Conservation (phyloP, 2,329 filamentous ascomycete species). For the Diaporthe sp. region DNA sequence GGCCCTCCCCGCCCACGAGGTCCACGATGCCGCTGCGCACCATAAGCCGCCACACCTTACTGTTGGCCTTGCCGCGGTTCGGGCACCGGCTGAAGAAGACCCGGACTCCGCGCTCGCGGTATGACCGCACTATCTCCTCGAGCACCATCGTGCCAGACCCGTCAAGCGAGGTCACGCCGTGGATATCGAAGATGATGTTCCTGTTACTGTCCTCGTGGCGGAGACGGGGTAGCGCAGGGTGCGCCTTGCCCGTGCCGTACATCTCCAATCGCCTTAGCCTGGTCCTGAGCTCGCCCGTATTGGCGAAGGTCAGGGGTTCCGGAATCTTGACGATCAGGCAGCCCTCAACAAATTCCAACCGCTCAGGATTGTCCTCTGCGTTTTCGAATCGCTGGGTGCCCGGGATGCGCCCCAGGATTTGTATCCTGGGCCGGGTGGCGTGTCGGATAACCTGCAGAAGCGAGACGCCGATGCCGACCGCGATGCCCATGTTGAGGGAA, state of each 20-base stretch:
- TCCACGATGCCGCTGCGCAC: constrained; percentile 87
- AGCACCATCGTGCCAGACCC: constrained; percentile 94
- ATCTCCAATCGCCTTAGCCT: constrained; percentile 86
- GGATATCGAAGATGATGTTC: constrained; percentile 97
- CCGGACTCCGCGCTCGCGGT: constrained; percentile 81
- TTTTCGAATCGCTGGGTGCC: constrained; percentile 90
- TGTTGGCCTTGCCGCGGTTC: constrained; percentile 52
- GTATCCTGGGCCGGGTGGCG: constrained; percentile 91
- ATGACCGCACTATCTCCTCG: constrained; percentile 86
- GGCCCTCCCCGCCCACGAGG: constrained; percentile 79
- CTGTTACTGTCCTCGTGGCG: constrained; percentile 84
- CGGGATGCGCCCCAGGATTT: constrained; percentile 92
- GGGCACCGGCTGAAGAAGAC: constrained; percentile 80
- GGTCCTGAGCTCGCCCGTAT: constrained; percentile 92
- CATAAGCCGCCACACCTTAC: constrained; percentile 80
- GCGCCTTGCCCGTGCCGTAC: constrained; percentile 87
- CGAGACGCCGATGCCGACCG: constrained; percentile 91
- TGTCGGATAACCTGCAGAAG: constrained; percentile 91
- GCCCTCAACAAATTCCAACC: constrained; percentile 90
- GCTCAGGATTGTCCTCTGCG: constrained; percentile 79
- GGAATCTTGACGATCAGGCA: constrained; percentile 98
- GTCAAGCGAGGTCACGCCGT: constrained; percentile 96
- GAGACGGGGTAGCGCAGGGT: constrained; percentile 88
- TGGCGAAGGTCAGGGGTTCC: constrained; percentile 95
- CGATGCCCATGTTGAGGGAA: constrained; percentile 93